These are phyloP conservation scores for Hypomontagnella submonticulosa DNA, from an alignment of 495 filamentous ascomycete species.

Conservation along the genomic window DNA sequence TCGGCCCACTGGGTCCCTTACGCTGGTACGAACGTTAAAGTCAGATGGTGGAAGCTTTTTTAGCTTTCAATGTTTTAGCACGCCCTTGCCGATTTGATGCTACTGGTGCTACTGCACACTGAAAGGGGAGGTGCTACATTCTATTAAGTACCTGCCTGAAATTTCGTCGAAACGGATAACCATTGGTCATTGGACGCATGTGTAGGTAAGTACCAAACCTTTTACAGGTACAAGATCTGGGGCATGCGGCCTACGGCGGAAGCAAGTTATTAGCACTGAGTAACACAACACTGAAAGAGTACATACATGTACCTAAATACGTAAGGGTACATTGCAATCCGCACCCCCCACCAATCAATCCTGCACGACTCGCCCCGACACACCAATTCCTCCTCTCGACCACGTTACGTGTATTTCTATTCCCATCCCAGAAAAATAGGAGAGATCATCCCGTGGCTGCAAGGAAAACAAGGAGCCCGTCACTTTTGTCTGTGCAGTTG, in stretches of 20 bases:
- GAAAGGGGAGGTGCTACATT: conserved; percentile 27
- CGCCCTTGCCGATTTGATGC: conserved; percentile 26
- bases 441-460: conserved; percentile 44
- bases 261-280: not conserved
- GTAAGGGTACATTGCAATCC: conserved; percentile 6
- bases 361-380: conserved; percentile 36
- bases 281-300: too few relatives aligned
- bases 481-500: conserved; percentile 39
- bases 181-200: conserved; percentile 16
- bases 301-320: conserved; percentile 17
- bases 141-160: conserved; percentile 25
- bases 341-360: conserved; percentile 27
- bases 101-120: conserved; percentile 29
- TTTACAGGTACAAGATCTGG: conserved; percentile 8
- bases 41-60: conserved; percentile 36
- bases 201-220: conserved; percentile 2
- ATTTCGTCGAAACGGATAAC: conserved; percentile 25
- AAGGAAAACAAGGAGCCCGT: conserved; percentile 38
- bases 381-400: conserved; percentile 39
- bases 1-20: conserved; percentile 29
- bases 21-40: conserved; percentile 3
- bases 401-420: conserved; percentile 42
- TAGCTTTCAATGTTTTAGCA: conserved; percentile 5
- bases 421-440: conserved; percentile 39
- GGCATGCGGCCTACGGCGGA: not conserved